phyloP scores from a whole-genome alignment of 306 rosid species.

The Nissolia schottii region DNA sequence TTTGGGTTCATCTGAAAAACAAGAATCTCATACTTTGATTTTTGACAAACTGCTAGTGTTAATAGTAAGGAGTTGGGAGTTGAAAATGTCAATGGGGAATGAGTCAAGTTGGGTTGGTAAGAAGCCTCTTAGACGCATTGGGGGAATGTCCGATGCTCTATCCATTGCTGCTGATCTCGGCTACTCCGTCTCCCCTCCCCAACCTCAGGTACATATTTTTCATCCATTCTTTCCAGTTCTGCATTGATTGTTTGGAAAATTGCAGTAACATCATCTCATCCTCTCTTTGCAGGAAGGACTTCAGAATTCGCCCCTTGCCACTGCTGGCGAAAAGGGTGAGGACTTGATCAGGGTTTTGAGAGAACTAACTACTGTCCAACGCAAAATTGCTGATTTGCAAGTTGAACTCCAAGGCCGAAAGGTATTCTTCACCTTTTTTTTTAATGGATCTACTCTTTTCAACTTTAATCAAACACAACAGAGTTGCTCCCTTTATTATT shows the following conservation, averaged over 20 bases:
- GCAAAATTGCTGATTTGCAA: constrained; percentile 90
- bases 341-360: constrained; percentile 77
- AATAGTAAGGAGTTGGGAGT: background rate
- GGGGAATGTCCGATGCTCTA: constrained; percentile 89
- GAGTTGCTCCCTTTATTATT: background rate
- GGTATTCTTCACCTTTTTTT: constrained; percentile 31
- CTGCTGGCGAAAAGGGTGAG: constrained; percentile 76
- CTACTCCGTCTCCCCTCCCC: constrained; percentile 56
- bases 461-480: background rate
- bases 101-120: constrained; percentile 81
- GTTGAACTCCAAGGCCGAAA: constrained; percentile 98
- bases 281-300: constrained; percentile 53
- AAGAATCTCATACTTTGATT: background rate
- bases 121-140: constrained; percentile 79
- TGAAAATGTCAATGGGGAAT: constrained; percentile 57
- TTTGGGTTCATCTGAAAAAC: too few relatives aligned
- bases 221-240: background rate
- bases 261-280: background rate
- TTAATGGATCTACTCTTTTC: background rate
- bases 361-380: constrained; percentile 82
- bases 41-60: background rate
- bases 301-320: constrained; percentile 43
- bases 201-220: constrained; percentile 48
- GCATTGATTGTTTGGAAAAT: background rate
- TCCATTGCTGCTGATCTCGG: constrained; percentile 91